Base-by-base conservation (phyloP, 805 yeast species). In the Candida railenensis region DNA sequence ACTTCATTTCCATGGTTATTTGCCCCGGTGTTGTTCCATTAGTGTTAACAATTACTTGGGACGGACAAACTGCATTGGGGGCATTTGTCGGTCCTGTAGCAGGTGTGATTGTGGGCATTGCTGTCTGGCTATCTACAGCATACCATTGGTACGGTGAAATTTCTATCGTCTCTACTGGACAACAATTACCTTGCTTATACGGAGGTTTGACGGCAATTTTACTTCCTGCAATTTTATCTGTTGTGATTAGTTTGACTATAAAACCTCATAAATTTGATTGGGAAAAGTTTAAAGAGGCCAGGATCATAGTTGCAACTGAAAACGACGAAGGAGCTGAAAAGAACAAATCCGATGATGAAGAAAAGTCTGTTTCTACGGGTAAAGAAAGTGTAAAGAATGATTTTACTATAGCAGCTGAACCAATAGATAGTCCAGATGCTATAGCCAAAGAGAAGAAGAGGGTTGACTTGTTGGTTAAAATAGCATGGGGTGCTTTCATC, bases 21-120 rank as follows among this genome's bases (percentile, higher is more conserved):
- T 63, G 69, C 50, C 71, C 71, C n/a, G 71, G 70, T 20, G 70
- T 69, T 15, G 57, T 68, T 43, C 71, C 73, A 2, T 56, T 66
- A 53, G 56, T 63, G 4, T 55, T 66, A 30, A 55, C 65, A 7
- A 64, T 69, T 32, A 61, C 66, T 8, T 68, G 73, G 73, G 59
- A 47, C 40, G 55, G 61, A 42, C 69, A 60, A 48, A 56, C 66
- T 1, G 49, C 43, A 19, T 40, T 56, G 7, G 71, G 71, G 2
- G 62, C 63, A 12, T 54, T 65, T 25, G 53, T 62, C 16, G 52
- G 69, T 12, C 72, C 72, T 8, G 53, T 67, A 16, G 38, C 55
- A 2, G 71, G 73, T n/a, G 44, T 63, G 21, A 25, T 55, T 8
- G 43, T 53, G 21, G 72, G 71, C 12, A 43, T 67, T 14, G 55